Conservation (phyloP, 2,329 filamentous ascomycete species). For the Pseudogymnoascus sp. region DNA sequence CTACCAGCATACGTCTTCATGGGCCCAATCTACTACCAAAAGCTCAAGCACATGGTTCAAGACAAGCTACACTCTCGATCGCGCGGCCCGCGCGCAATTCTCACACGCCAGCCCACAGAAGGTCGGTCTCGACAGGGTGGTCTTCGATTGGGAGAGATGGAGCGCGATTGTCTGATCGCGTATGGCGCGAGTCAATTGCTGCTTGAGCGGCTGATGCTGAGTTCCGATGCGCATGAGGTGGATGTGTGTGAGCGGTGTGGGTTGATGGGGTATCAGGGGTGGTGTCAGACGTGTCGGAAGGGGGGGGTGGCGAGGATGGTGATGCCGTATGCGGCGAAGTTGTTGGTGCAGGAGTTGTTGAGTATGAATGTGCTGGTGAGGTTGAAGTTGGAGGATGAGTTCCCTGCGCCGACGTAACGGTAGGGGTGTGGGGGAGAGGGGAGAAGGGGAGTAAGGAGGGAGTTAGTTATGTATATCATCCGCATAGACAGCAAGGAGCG, state of each 20-base stretch:
- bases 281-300: constrained; percentile 83
- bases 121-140: constrained; percentile 89
- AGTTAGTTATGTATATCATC: not conserved
- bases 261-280: constrained; percentile 90
- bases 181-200: constrained; percentile 92
- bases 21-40: constrained; percentile 98
- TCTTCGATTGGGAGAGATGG: constrained; percentile 93
- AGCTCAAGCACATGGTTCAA: constrained; percentile 99
- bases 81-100: constrained; percentile 79
- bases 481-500: constrained; percentile 6
- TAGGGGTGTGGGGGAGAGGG: not conserved
- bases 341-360: constrained; percentile 90
- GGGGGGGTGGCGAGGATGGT: constrained; percentile 78
- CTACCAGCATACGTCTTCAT: constrained; percentile 97
- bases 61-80: constrained; percentile 98
- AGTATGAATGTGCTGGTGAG: constrained; percentile 98
- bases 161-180: constrained; percentile 94
- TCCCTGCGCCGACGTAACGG: constrained; percentile 44
- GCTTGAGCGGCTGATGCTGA: constrained; percentile 89
- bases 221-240: constrained; percentile 80
- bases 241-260: constrained; percentile 94
- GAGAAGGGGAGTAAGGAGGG: not conserved
- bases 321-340: constrained; percentile 94
- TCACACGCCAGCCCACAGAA: constrained; percentile 93
- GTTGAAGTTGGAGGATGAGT: constrained; percentile 88